A percentile compares a stretch with the other conserved stretches of the same genome.
Conservation (phyloP, 2,329 filamentous ascomycete species). For the Fusarium anguioides region DNA sequence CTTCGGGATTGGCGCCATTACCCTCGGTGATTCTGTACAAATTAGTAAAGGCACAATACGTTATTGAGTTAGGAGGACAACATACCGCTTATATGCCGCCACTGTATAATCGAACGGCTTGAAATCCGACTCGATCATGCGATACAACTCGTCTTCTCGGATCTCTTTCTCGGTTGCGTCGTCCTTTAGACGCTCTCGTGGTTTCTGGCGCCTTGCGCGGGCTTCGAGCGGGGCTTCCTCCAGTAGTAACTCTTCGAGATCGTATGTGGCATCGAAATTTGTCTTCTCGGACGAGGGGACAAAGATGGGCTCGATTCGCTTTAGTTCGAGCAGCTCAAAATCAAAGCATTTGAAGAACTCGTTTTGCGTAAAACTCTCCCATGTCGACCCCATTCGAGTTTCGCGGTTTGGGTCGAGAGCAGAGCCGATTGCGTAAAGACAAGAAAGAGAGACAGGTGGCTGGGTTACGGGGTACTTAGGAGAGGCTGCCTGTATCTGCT, state of each 20-base stretch:
- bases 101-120: constrained; percentile 95
- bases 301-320: constrained; percentile 91
- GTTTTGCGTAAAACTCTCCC: constrained; percentile 86
- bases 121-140: constrained; percentile 94
- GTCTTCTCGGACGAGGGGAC: constrained; percentile 96
- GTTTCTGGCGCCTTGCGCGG: constrained; percentile 91
- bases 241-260: constrained; percentile 90
- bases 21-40: constrained; percentile 54
- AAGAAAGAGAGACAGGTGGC: constrained; percentile 88
- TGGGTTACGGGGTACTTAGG: constrained; percentile 93
- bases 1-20: constrained; percentile 29
- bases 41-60: constrained; percentile 29
- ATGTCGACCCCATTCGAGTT: constrained; percentile 86
- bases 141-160: constrained; percentile 91
- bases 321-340: constrained; percentile 84
- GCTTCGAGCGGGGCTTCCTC: constrained; percentile 97
- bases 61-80: neutral
- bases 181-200: constrained; percentile 88
- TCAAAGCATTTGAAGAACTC: constrained; percentile 90
- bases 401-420: constrained; percentile 83
- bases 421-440: constrained; percentile 87
- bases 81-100: constrained; percentile 80
- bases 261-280: constrained; percentile 98
- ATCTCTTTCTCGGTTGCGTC: constrained; percentile 97
- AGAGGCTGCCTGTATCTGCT: constrained; percentile 81